Conservation (phyloP, 2,329 filamentous ascomycete species). For the Zymoseptoria tritici region DNA sequence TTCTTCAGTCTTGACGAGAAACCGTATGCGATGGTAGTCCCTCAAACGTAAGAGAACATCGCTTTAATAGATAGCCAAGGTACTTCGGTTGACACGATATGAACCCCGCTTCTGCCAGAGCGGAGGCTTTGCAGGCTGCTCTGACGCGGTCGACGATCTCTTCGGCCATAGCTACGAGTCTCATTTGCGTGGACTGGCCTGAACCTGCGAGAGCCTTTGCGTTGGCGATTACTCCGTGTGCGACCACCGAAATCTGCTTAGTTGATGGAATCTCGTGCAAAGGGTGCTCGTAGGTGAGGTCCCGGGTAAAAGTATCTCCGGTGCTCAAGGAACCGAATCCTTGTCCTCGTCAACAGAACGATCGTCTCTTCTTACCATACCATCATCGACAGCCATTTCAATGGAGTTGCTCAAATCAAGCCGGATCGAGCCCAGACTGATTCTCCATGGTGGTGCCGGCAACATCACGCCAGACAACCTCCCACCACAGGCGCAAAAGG, state of each 20-base stretch:
- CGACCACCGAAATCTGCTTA: neutral
- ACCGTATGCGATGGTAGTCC: no score
- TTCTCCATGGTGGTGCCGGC: constrained; percentile 43
- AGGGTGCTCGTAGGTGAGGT: neutral
- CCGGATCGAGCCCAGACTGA: constrained; percentile 36
- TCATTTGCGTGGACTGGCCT: no score
- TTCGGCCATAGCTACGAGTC: neutral
- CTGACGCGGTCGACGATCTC: neutral
- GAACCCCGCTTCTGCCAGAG: neutral
- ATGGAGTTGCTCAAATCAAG: constrained; percentile 10
- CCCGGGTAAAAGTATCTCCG: neutral
- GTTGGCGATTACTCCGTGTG: neutral
- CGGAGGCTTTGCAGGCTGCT: neutral
- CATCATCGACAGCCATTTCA: neutral
- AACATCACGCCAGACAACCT: constrained; percentile 39
- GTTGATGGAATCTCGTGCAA: neutral
- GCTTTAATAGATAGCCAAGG: neutral
- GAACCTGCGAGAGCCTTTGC: neutral
- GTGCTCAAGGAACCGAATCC: no score
- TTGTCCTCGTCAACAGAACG: neutral
- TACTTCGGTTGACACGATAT: neutral
- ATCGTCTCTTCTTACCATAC: neutral
- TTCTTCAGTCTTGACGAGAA: no score
- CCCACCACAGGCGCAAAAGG: constrained; percentile 28
- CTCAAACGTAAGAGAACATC: neutral